Percentiles rank a stretch among this genome's conserved stretches.
These are phyloP conservation scores for Diaporthe longicolla DNA, from an alignment of 2,329 filamentous ascomycete genomes.

Conservation along the genomic window DNA sequence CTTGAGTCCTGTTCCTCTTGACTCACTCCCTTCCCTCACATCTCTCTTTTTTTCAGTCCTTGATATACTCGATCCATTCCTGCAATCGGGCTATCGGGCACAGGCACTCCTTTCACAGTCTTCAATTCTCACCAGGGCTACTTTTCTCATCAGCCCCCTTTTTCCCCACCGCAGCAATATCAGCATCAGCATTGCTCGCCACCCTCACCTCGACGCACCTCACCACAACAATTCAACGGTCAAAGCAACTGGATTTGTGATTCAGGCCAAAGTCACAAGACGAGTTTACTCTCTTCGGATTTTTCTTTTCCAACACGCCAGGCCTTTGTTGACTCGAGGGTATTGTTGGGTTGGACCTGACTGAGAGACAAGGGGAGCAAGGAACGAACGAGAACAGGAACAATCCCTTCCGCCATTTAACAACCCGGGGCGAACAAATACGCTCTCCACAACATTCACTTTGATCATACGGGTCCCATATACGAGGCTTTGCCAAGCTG, in stretches of 20 bases:
- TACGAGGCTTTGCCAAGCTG: not conserved
- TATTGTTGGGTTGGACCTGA: not conserved
- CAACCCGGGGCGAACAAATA: constrained; percentile 2
- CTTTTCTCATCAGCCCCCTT: constrained; percentile 33
- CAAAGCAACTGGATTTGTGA: constrained; percentile 33
- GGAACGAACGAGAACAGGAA: constrained; percentile 25
- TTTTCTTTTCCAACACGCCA: not conserved
- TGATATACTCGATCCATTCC: not conserved
- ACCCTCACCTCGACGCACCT: not conserved
- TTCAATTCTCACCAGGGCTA: constrained; percentile 11
- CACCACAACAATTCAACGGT: constrained; percentile 2
- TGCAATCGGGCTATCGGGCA: constrained; percentile 1
- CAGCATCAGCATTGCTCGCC: constrained; percentile 10
- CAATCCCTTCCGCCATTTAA: constrained; percentile 21
- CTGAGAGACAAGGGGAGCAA: not conserved
- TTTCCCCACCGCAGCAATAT: constrained; percentile 4
- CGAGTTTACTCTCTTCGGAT: constrained; percentile 1
- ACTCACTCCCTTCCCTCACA: constrained; percentile 26
- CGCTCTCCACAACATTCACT: constrained; percentile 30
- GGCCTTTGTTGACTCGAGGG: constrained; percentile 4
- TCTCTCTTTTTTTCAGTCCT: constrained; percentile 33
- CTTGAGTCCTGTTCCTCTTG: constrained; percentile 4
- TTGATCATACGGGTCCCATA: constrained; percentile 12
- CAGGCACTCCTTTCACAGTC: constrained; percentile 18
- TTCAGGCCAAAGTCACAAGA: constrained; percentile 20